These are phyloP conservation scores for Aegilops umbellulata DNA, from an alignment of 176 grass and related monocot species.

Conservation along the genomic window DNA sequence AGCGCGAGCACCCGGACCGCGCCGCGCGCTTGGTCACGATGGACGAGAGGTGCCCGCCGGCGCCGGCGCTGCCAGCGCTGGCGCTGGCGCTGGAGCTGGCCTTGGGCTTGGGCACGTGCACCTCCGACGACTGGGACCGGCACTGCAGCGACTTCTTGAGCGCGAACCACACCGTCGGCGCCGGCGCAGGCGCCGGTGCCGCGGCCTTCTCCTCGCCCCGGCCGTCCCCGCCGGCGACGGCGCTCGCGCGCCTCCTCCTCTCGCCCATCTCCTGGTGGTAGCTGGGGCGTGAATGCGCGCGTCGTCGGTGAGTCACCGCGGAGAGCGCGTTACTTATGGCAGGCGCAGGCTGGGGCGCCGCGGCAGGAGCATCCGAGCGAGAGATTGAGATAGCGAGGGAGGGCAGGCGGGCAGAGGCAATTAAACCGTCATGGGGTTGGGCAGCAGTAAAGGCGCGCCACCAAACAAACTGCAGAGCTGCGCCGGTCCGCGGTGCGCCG, in stretches of 20 bases:
- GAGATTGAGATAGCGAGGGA: not conserved
- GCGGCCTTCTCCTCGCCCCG: constrained; percentile 29
- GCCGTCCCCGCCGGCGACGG: not conserved
- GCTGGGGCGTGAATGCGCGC: not conserved
- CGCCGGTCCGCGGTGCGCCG: not conserved
- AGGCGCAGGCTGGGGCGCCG: not conserved
- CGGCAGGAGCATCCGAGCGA: constrained; percentile 26
- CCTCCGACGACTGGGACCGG: constrained; percentile 80
- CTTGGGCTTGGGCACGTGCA: constrained; percentile 73
- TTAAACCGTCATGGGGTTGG: constrained; percentile 27
- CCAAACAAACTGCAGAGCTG: constrained; percentile 12
- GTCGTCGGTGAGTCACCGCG: constrained; percentile 12
- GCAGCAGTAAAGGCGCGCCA: constrained; percentile 44
- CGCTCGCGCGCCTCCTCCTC: constrained; percentile 28
- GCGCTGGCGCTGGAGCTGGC: not conserved
- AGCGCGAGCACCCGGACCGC: constrained; percentile 84
- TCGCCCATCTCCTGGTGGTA: constrained; percentile 36
- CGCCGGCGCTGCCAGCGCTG: not conserved
- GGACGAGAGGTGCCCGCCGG: not conserved
- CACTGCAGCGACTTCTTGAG: constrained; percentile 94
- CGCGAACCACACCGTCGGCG: constrained; percentile 86
- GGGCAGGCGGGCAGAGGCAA: not conserved
- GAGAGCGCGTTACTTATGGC: constrained; percentile 17
- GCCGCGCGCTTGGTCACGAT: constrained; percentile 60
- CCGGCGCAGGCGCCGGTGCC: not conserved